Base-by-base conservation (phyloP, 257 asterid species). In the Nicotiana paniculata region DNA sequence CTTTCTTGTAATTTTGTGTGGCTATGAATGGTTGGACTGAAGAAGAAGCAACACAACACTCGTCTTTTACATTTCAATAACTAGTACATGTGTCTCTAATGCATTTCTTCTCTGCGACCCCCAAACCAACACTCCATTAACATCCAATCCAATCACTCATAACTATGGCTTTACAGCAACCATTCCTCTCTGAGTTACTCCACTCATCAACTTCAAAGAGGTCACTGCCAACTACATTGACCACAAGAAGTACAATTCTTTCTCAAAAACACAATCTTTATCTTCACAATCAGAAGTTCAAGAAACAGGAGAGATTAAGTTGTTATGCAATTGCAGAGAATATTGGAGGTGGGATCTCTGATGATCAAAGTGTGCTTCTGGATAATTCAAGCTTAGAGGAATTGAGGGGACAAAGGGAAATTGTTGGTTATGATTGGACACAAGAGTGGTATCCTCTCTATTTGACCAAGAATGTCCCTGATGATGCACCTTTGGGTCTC, bases 371-470 rank as follows among this genome's bases (percentile, higher is more conserved):
- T 77, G 80, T 86, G 82, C 68, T 87, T 8, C 18, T 82, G 82
- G 83, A 75, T 12, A 58, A 62, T 68, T 61, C 85, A n/a, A 79
- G 35, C 80, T 77, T 84, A 72, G 96, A 90, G 83, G 95, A 89
- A 82, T 88, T 69, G 61, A 77, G 54, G 55, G 91, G 37, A 17
- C 70, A 86, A 77, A 84, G 83, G 8, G 91, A 81, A 76, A 84
- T 33, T 57, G 97, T 85, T 82, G 86, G 79, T 16, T 95, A 93
- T 83, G 93, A 93, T 61, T 95, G 99, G 99, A 91, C 92, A 67
- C 90, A 92, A 77, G 99, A 95, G 74, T 95, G 99, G 99, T 95
- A 95, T 80, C 99, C 99, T 51, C 90, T 95, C 9, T 95, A 95
- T 82, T 91, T 95, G 26, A 86, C 99, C 32, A 90, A 91, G 84